Base-by-base conservation (phyloP, 2,329 filamentous ascomycete species). In the Calonectria pauciramosa region DNA sequence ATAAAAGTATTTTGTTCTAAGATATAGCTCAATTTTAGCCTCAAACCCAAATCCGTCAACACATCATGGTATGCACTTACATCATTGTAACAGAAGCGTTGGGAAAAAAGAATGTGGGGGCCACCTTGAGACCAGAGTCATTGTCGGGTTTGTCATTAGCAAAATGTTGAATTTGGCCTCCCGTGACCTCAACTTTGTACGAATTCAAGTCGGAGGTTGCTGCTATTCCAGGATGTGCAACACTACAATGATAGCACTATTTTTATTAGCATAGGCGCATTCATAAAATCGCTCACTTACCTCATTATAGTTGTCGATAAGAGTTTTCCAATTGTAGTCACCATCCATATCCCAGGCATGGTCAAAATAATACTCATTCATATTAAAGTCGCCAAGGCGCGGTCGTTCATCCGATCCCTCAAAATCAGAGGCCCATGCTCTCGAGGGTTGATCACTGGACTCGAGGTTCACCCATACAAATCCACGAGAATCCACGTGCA, bases 251-350 rank as follows among this genome's bases (percentile, higher is more conserved):
- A 41, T 78, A 78, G 11, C 75, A 78, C 44, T 75, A 9, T 4
- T 34, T 1, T 18, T 1, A 2, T 71, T 10, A 68, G 54, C 8
- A 14, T 20, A 5, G 4, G 49, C 26, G 18, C 8, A 13, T 30
- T 6, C 2, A 6, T 14, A 11, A 23, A 23, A 5, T 9, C 18
- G 23, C 2, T 3, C 11, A 4, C 69, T 32, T 47, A 70, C 70
- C 32, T 91, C 91, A 78, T 93, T 93, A 84, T 92, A 93, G 83
- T 93, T 92, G 78, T 93, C 91, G 10, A 88, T 88, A 20, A 91
- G 81, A 23, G 89, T 88, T 84, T 92, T 92, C 90, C 90, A 92
- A 83, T 92, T 91, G 80, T 89, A 90, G 13, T 87, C 85, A 0
- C 88, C 88, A 30, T 89, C 86, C 87, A 90, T 88, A 71, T 89